Base-by-base conservation (phyloP, 352 stramenopile species). In the Phytophthora pinifolia region DNA sequence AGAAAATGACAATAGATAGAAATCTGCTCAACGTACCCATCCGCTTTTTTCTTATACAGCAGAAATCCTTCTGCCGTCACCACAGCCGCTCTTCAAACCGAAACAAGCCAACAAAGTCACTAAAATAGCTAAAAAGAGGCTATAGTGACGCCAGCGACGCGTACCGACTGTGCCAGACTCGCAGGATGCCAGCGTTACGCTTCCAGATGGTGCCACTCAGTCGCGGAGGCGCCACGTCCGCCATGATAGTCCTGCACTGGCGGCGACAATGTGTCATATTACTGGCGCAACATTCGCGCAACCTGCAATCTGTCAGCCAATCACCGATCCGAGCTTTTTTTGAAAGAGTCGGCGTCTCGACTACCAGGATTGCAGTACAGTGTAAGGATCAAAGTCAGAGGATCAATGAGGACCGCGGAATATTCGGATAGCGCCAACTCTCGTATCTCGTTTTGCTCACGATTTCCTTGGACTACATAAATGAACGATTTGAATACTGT, bases 61-160 rank as follows among this genome's bases (percentile, higher is more conserved):
- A 92, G 52, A 68, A 83, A 79, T 0, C 79, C 82, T n/a, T 89
- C 79, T 15, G 59, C 51, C 34, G 82, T 86, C 34, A 92, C 72
- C 3, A 75, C 43, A 46, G 73, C 75, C 9, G 62, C 34, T 51
- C 75, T 86, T 13, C 2, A n/a, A 22, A 3, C 25, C 6, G 1
- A 36, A 56, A 39, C 22, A 27, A 27, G 22, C 22, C 22, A 27
- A 27, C 6, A 27, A 27, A 27, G 22, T 27, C 22, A 27, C 22
- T 27, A 20, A 37, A 43, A 38, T 7, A 45, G 13, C 15, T 32
- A 29, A 59, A 17, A n/a, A 57, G 25, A 27, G 22, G 22, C 2
- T n/a, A 2, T 17, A 15, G 49, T 20, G 38, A 15, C 17, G 30
- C 9, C 22, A 6, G 22, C 22, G 27, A 15, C 13, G 12, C 31